Conservation (phyloP, 306 rosid genomes). For the Cicer bijugum region DNA sequence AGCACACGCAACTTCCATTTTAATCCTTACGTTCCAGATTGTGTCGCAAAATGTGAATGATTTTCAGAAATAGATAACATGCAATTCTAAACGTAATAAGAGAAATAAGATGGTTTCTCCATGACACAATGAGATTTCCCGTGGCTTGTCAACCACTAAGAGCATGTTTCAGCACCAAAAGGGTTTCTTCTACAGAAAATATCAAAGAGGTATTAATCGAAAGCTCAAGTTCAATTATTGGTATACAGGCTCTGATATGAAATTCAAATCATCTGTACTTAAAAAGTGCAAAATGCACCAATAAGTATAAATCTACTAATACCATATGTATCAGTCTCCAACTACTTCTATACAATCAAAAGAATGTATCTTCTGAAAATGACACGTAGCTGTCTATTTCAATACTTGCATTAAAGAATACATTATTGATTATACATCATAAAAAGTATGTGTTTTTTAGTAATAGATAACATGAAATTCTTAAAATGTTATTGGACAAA, state of each 20-base stretch:
- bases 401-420: constrained; percentile 5
- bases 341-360: constrained; percentile 1
- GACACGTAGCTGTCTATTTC: not conserved
- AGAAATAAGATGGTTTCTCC: constrained; percentile 1
- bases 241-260: not conserved
- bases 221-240: constrained; percentile 7
- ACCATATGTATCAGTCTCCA: constrained; percentile 2
- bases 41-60: constrained; percentile 8
- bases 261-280: constrained; percentile 16
- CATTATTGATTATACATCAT: not conserved
- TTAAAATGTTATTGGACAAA: constrained; percentile 6
- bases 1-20: not conserved
- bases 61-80: constrained; percentile 34
- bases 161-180: not conserved
- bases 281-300: constrained; percentile 19
- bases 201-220: not conserved
- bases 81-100: constrained; percentile 10
- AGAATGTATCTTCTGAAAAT: constrained; percentile 5
- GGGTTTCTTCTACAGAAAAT: not conserved
- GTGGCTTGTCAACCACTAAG: not conserved
- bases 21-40: constrained; percentile 23
- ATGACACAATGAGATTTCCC: not conserved
- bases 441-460: constrained; percentile 20
- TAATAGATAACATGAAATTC: constrained; percentile 18
- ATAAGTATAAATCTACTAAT: not conserved